Conservation (phyloP, 1,139 yeast species). For the Debaryomyces sp. region DNA sequence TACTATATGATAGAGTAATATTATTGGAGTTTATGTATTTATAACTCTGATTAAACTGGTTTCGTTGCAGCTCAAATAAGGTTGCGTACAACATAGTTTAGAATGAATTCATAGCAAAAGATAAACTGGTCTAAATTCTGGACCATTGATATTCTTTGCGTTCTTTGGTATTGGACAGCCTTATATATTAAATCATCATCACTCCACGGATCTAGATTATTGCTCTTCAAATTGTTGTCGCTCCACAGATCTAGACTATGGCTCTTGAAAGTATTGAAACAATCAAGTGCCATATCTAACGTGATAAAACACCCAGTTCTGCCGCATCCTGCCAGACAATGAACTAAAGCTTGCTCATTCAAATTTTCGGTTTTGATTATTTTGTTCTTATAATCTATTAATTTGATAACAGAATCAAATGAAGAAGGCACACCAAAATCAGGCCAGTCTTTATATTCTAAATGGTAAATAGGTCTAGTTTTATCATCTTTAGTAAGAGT, state of each 20-base stretch:
- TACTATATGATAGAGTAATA: neutral
- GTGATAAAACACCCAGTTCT: constrained; percentile 79
- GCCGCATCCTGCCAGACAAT: constrained; percentile 87
- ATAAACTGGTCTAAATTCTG: constrained; percentile 49
- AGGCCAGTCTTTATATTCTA: constrained; percentile 79
- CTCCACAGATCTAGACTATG: too few relatives aligned
- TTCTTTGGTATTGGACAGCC: constrained; percentile 43
- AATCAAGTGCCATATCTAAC: constrained; percentile 34
- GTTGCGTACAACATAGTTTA: constrained; percentile 25
- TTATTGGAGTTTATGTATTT: neutral
- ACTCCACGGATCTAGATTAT: constrained; percentile 23
- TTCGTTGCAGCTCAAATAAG: neutral
- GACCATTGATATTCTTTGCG: constrained; percentile 51
- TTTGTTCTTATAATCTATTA: constrained; percentile 53
- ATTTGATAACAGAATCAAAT: constrained; percentile 53
- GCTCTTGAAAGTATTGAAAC: constrained; percentile 13
- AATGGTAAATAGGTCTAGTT: constrained; percentile 49
- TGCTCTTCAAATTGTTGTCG: too few relatives aligned
- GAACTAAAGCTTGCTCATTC: constrained; percentile 41
- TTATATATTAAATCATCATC: constrained; percentile 54
- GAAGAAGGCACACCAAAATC: constrained; percentile 73
- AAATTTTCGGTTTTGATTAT: constrained; percentile 24
- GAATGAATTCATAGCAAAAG: constrained; percentile 44
- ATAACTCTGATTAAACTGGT: neutral
- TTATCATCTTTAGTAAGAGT: constrained; percentile 13